Evolutionary conservation across 768 basidiomycete genomes (phyloP).

Genomic region (Cystofilobasidium ferigula): DNA sequence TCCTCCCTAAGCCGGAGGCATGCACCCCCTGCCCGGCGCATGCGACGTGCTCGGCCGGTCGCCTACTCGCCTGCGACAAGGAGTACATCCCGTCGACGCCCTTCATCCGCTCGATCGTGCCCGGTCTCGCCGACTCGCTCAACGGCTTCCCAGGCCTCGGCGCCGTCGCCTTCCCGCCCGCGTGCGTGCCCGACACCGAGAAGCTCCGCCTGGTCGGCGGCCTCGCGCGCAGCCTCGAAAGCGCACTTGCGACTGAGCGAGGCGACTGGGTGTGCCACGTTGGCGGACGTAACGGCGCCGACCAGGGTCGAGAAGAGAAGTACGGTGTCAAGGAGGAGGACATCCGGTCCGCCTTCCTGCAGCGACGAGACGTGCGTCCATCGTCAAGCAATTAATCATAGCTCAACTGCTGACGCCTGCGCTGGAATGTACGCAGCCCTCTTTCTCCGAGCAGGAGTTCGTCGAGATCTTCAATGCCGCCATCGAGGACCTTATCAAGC

Average conservation of each 20-base stretch:
- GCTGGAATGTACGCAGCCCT: conserved; percentile 5
- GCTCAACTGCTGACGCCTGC: conserved; percentile 19
- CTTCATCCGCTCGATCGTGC: conserved; percentile 20
- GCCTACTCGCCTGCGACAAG: conserved; percentile 35
- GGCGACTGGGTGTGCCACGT: conserved; percentile 55
- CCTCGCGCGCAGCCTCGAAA: conserved; percentile 62
- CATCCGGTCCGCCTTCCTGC: conserved; percentile 42
- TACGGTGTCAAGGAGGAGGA: conserved; percentile 61
- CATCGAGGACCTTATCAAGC: conserved; percentile 61
- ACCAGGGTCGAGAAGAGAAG: conserved; percentile 53
- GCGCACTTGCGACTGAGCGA: conserved; percentile 52
- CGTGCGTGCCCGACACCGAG: conserved; percentile 40
- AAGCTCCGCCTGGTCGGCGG: conserved; percentile 49
- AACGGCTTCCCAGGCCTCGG: conserved; percentile 34
- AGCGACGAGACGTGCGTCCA: conserved; percentile 25
- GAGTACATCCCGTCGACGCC: conserved; percentile 35
- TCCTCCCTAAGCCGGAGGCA: conserved; percentile 31
- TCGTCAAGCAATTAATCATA: neutral
- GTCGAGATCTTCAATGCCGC: conserved; percentile 63
- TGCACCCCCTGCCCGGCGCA: conserved; percentile 41
- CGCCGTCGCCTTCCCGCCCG: conserved; percentile 35
- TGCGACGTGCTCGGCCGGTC: conserved; percentile 35
- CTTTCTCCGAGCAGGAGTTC: conserved; percentile 20
- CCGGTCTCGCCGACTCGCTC: conserved; percentile 27
- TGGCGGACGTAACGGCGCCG: conserved; percentile 42